Conservation (phyloP, 1,284 basidiomycete species). For the Leccinum huronense region DNA sequence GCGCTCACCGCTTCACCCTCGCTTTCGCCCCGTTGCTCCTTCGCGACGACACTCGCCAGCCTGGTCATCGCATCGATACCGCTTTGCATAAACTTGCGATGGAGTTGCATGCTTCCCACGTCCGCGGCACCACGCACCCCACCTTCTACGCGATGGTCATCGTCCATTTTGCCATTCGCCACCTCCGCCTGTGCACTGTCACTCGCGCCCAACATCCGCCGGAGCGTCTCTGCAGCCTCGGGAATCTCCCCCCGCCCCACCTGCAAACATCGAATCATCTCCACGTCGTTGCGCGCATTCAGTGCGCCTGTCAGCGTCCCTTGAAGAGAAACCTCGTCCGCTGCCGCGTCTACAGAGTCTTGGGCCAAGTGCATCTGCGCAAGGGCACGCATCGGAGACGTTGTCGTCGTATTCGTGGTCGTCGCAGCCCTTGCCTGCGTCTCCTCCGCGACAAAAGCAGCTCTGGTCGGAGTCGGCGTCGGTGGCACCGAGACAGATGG, state of each 20-base stretch:
- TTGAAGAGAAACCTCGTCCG: conserved; percentile 58
- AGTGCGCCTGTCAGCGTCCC: conserved; percentile 59
- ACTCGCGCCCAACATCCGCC: background rate
- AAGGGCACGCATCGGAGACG: conserved; percentile 33
- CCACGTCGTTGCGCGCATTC: conserved; percentile 56
- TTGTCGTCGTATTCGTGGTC: background rate
- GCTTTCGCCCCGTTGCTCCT: background rate
- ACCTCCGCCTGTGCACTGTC: background rate
- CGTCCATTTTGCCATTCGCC: background rate
- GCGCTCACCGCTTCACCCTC: conserved; percentile 14
- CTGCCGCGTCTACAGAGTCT: conserved; percentile 51
- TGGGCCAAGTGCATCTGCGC: conserved; percentile 44
- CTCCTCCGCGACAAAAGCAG: conserved; percentile 12
- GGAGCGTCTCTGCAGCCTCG: conserved; percentile 64
- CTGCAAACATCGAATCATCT: conserved; percentile 63
- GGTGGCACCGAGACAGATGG: background rate
- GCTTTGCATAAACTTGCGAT: conserved; percentile 47
- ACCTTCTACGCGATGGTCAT: background rate
- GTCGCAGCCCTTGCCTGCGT: background rate
- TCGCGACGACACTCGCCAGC: conserved; percentile 32
- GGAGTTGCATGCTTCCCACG: conserved; percentile 10
- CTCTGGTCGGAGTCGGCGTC: conserved; percentile 18
- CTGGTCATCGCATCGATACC: conserved; percentile 51
- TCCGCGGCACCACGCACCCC: background rate
- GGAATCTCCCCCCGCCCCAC: conserved; percentile 69